Evolutionary conservation across 2,329 filamentous ascomycete genomes (phyloP).

Genomic region (Calonectria hongkongensis): DNA sequence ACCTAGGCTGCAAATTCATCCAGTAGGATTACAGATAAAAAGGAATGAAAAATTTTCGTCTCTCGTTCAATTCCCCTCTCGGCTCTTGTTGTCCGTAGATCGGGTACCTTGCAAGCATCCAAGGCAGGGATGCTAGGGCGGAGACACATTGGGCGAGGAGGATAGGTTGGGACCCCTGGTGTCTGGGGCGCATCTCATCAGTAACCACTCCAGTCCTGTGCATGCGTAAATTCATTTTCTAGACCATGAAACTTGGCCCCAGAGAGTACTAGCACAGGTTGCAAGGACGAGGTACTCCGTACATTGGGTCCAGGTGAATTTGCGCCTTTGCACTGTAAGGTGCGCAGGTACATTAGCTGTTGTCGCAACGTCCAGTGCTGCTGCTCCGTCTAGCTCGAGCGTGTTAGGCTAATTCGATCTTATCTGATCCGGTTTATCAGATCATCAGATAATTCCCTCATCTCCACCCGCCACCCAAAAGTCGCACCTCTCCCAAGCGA

Average conservation of each 20-base stretch:
- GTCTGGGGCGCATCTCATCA: conserved; percentile 39
- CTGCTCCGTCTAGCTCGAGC: conserved; percentile 23
- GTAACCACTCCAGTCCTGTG: conserved; percentile 34
- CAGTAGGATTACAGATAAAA: conserved; percentile 12
- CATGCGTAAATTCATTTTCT: conserved; percentile 23
- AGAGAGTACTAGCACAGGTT: neutral
- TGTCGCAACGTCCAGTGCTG: conserved; percentile 13
- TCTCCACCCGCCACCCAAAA: conserved; percentile 53
- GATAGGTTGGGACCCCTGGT: conserved; percentile 26
- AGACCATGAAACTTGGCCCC: conserved; percentile 19
- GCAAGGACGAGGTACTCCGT: conserved; percentile 20
- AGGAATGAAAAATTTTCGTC: conserved; percentile 32
- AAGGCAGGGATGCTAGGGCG: conserved; percentile 33
- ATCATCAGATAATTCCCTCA: conserved; percentile 73
- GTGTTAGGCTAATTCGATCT: conserved; percentile 56
- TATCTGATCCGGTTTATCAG: conserved; percentile 71
- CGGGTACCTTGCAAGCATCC: conserved; percentile 38
- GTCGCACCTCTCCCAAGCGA: conserved; percentile 10
- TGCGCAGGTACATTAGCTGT: neutral
- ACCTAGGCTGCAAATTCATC: neutral
- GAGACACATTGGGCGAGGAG: conserved; percentile 26
- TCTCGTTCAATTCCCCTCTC: conserved; percentile 18
- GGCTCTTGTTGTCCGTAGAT: conserved; percentile 32
- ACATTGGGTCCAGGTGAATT: neutral
- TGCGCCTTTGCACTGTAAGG: conserved; percentile 1